Base-by-base conservation (phyloP, 176 grass and related monocot genomes). In the Musa itinerans region DNA sequence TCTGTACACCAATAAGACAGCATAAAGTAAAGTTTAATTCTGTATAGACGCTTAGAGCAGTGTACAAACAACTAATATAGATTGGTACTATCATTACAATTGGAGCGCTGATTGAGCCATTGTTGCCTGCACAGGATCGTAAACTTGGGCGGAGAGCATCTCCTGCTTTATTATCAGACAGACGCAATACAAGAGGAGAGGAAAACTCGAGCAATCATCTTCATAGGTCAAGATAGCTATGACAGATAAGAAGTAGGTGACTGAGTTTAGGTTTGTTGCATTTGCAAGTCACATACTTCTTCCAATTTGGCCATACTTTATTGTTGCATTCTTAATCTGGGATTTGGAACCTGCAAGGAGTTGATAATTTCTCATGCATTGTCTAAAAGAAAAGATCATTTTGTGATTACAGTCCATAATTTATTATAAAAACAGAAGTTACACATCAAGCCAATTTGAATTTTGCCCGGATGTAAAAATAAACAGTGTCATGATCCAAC, bases 101-200 rank as follows among this genome's bases (percentile, higher is more conserved):
- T 57, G 1, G 2, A 65, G 19, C 57, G 56, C 23, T 25, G 14
- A 81, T 50, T 77, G 62, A 76, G 29, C 4, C 50, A 63, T 71
- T 69, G 74, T 26, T 70, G 22, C 56, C 0, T 10, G 50, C 48
- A 78, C 86, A 96, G 92, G 89, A 96, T 6, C 83, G 73, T n/a
- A 89, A 88, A 58, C 65, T 88, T 34, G 92, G 89, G 34, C 62
- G 80, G 76, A 67, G 85, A 65, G 74, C 82, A 58, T 82, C 83
- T 25, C 69, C 87, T 9, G 16, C 16, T 50, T 69, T 57, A 2
- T 68, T 65, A 59, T 90, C 83, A 0, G 64, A 74, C 13, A 77
- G 79, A 52, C 88, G 76, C 73, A 83, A 9, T 76, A 63, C 69
- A 13, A 86, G 65, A 85, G 92, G 87, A 22, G 89, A 90, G 8